Evolutionary conservation across 495 filamentous ascomycete genomes (phyloP).

Genomic region (Evernia prunastri): DNA sequence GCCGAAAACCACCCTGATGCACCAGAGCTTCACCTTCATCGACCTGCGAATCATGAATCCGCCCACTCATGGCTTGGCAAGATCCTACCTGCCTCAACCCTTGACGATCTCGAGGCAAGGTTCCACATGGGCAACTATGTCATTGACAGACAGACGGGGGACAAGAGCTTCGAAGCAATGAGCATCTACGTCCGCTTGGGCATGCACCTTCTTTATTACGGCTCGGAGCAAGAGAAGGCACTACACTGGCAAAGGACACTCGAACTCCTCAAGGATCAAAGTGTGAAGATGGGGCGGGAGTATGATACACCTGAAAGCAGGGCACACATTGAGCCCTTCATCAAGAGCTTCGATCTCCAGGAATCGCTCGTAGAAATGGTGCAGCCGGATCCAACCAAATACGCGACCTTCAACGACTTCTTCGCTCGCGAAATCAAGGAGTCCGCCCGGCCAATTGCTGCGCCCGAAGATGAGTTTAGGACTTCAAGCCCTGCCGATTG

Average conservation of each 20-base stretch:
- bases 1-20: constrained; percentile 30
- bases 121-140: constrained; percentile 42
- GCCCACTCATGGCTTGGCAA: constrained; percentile 33
- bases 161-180: constrained; percentile 38
- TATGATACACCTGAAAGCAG: constrained; percentile 35
- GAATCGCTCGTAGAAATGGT: constrained; percentile 30
- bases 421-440: constrained; percentile 39
- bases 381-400: constrained; percentile 31
- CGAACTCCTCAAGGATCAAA: constrained; percentile 32
- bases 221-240: constrained; percentile 27
- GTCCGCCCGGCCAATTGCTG: constrained; percentile 34
- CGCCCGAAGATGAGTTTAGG: constrained; percentile 29
- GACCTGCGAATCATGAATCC: constrained; percentile 28
- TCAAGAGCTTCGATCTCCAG: constrained; percentile 34
- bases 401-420: constrained; percentile 40
- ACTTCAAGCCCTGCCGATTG: constrained; percentile 40
- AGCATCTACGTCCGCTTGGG: constrained; percentile 41
- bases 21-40: constrained; percentile 32
- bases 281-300: constrained; percentile 38
- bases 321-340: constrained; percentile 39
- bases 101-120: constrained; percentile 32
- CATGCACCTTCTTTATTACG: constrained; percentile 33
- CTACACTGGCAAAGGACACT: constrained; percentile 36
- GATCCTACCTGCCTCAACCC: constrained; percentile 29
- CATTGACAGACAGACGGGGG: constrained; percentile 35